These are phyloP conservation scores for Aspergillus fijiensis DNA, from an alignment of 2,329 filamentous ascomycete species.

Conservation along the genomic window DNA sequence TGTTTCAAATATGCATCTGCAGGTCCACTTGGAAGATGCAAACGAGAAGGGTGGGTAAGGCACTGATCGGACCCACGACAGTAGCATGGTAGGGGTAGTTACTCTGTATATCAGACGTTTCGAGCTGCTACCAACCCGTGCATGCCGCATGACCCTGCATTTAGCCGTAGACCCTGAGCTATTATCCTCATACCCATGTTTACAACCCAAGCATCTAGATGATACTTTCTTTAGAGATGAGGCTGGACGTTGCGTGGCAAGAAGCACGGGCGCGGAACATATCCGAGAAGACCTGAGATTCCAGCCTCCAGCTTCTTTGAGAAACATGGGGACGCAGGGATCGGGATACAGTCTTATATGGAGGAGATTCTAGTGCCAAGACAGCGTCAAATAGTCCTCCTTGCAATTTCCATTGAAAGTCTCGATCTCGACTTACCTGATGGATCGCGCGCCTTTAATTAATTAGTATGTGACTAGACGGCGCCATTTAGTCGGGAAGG, in stretches of 20 bases:
- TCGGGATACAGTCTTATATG: not conserved
- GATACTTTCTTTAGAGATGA: not conserved
- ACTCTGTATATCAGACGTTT: not conserved
- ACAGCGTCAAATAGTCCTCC: not conserved
- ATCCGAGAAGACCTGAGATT: not conserved
- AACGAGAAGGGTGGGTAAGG: not conserved
- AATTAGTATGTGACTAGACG: not conserved
- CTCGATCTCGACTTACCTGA: not conserved
- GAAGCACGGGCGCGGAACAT: not conserved
- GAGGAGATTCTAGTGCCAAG: not conserved
- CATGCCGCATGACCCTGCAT: not conserved
- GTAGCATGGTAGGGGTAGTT: not conserved
- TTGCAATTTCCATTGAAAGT: not conserved
- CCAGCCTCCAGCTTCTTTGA: not conserved
- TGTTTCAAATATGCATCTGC: conserved; percentile 12
- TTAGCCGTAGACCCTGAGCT: not conserved
- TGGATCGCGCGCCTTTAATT: not conserved
- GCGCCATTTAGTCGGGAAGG: not conserved
- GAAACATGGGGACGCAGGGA: not conserved
- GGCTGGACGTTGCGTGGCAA: not conserved
- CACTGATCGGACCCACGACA: not conserved
- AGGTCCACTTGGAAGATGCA: not conserved
- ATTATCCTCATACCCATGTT: not conserved
- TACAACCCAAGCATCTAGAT: not conserved
- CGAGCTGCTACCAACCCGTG: not conserved